Evolutionary conservation across 768 basidiomycete species (phyloP).

Genomic region (Daedaleopsis nitida): DNA sequence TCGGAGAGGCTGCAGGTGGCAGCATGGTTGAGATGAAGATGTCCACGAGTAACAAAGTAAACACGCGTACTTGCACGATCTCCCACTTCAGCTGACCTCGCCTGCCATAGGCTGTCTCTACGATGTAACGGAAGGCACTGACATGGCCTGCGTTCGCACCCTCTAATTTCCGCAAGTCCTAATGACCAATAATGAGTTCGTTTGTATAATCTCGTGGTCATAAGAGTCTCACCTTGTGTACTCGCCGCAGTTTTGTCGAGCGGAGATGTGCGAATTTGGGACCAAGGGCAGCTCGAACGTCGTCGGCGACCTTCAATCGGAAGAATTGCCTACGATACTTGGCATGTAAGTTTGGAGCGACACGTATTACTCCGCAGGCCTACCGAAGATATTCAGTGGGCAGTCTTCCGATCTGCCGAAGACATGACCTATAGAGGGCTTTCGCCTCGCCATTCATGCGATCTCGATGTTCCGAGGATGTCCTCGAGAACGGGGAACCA

Average conservation of each 20-base stretch:
- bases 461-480: not conserved
- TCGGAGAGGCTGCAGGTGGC: conserved; percentile 51
- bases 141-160: conserved; percentile 53
- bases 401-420: conserved; percentile 44
- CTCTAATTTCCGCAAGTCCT: conserved; percentile 58
- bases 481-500: not conserved
- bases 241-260: conserved; percentile 46
- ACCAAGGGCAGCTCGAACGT: conserved; percentile 50
- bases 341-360: conserved; percentile 10
- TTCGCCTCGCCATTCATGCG: conserved; percentile 18
- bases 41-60: not conserved
- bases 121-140: conserved; percentile 55
- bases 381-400: conserved; percentile 52
- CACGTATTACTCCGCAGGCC: conserved; percentile 11
- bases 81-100: conserved; percentile 72
- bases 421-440: conserved; percentile 40
- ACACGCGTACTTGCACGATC: conserved; percentile 56
- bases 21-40: conserved; percentile 10
- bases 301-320: conserved; percentile 58
- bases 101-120: conserved; percentile 76
- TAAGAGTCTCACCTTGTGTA: conserved; percentile 48
- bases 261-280: conserved; percentile 36
- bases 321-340: conserved; percentile 57
- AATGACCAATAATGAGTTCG: not conserved
- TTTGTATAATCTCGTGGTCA: not conserved